Conservation (phyloP, 169 alveolate species). For the Plasmodium gaboni region DNA sequence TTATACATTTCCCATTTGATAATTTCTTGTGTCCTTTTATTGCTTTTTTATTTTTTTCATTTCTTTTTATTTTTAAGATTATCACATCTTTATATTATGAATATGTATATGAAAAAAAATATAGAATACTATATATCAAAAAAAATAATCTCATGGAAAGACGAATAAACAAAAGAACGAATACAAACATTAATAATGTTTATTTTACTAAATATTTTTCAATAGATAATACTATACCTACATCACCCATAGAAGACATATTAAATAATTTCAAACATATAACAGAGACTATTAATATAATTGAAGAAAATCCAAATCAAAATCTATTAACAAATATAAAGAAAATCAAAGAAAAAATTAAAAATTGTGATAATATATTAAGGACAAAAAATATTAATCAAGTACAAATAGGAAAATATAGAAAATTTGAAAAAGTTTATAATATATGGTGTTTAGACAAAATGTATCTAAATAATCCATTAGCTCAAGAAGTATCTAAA, state of each 20-base stretch:
- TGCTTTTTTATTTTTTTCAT: not conserved
- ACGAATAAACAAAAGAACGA: not conserved
- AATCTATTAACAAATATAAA: constrained; percentile 8
- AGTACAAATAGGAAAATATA: constrained; percentile 50
- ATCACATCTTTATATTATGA: constrained; percentile 27
- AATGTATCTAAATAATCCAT: constrained; percentile 4
- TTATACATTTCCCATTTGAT: not conserved
- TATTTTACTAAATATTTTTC: constrained; percentile 51
- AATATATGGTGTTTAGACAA: constrained; percentile 74
- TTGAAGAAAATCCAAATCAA: constrained; percentile 39
- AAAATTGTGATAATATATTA: constrained; percentile 50
- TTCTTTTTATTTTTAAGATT: constrained; percentile 7
- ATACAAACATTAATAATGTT: not conserved
- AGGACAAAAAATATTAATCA: constrained; percentile 67
- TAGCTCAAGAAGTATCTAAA: constrained; percentile 17
- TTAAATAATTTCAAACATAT: constrained; percentile 18
- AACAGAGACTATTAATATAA: constrained; percentile 16
- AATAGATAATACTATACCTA: constrained; percentile 50
- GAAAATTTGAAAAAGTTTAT: constrained; percentile 71
- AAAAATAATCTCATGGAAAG: not conserved
- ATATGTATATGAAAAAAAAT: constrained; percentile 20
- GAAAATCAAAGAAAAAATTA: constrained; percentile 60
- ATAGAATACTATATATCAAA: constrained; percentile 7
- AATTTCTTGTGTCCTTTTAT: no score
- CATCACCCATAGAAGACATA: constrained; percentile 70